Conservation (phyloP, 2,329 filamentous ascomycete species). For the Cordyceps farinosa region DNA sequence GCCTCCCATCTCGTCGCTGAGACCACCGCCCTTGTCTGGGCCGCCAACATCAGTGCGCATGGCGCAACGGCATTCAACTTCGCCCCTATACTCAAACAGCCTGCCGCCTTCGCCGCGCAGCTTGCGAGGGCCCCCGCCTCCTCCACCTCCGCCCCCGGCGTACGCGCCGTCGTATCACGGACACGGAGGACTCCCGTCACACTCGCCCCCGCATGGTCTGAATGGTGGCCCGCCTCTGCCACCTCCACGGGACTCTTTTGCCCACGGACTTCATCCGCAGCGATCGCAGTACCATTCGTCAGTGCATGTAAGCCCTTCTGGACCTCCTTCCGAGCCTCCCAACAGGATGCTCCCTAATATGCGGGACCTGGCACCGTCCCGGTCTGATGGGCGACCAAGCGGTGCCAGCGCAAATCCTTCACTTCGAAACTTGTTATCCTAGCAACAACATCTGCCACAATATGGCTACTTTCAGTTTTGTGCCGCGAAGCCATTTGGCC, state of each 20-base stretch:
- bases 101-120: constrained; percentile 48
- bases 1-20: constrained; percentile 36
- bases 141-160: constrained; percentile 32
- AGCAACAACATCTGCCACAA: constrained; percentile 21
- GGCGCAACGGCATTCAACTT: constrained; percentile 33
- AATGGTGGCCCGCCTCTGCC: constrained; percentile 34
- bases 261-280: constrained; percentile 42
- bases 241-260: constrained; percentile 30
- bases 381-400: constrained; percentile 45
- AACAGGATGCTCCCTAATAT: constrained; percentile 33
- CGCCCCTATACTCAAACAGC: constrained; percentile 39
- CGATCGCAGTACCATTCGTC: constrained; percentile 37
- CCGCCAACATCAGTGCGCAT: constrained; percentile 41
- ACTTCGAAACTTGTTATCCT: constrained; percentile 69
- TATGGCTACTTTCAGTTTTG: background rate
- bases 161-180: constrained; percentile 38
- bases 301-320: constrained; percentile 42
- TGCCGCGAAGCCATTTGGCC: background rate
- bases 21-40: constrained; percentile 46
- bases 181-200: constrained; percentile 7
- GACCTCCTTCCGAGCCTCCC: constrained; percentile 34
- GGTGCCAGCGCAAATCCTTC: constrained; percentile 78
- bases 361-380: constrained; percentile 32
- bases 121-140: constrained; percentile 36
- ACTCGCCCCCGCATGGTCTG: constrained; percentile 27